Evolutionary conservation across 805 yeast genomes (phyloP).

Genomic region (Metschnikowia colocasiae): DNA sequence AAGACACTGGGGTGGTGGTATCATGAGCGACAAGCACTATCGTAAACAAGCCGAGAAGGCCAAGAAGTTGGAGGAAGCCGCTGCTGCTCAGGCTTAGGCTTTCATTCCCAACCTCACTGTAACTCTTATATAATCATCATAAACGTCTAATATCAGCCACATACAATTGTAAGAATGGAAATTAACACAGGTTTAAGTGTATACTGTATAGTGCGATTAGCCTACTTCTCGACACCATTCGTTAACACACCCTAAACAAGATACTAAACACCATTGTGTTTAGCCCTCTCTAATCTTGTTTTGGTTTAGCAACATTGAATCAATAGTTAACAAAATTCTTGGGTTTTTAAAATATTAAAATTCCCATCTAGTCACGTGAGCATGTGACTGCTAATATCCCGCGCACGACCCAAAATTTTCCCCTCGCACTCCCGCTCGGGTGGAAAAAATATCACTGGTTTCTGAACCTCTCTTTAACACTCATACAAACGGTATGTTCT

Average conservation of each 20-base stretch:
- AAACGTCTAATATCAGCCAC: neutral
- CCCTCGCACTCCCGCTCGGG: conserved; percentile 9
- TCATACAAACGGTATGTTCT: conserved; percentile 19
- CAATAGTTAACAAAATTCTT: neutral
- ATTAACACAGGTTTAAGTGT: no score
- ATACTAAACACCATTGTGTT: no score
- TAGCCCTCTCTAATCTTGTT: neutral
- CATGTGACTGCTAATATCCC: conserved; percentile 17
- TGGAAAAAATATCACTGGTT: conserved; percentile 11
- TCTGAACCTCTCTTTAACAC: conserved; percentile 5
- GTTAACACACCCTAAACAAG: no score
- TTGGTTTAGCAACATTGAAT: neutral
- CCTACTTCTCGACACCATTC: no score
- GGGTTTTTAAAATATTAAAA: neutral
- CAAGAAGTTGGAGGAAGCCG: conserved; percentile 46
- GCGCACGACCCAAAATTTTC: conserved; percentile 17
- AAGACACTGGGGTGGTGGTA: conserved; percentile 99
- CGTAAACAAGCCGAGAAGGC: conserved; percentile 78
- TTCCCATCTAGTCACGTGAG: conserved; percentile 11
- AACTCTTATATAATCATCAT: neutral
- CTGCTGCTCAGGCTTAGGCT: conserved; percentile 11
- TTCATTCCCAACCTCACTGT: neutral
- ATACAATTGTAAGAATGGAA: neutral
- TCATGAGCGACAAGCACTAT: conserved; percentile 91
- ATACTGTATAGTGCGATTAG: no score